Evolutionary conservation across 192 early-diverging fungal genomes (phyloP), one percentile per base, ranked within the genome.

Genomic region (Linnemannia hyalina): DNA sequence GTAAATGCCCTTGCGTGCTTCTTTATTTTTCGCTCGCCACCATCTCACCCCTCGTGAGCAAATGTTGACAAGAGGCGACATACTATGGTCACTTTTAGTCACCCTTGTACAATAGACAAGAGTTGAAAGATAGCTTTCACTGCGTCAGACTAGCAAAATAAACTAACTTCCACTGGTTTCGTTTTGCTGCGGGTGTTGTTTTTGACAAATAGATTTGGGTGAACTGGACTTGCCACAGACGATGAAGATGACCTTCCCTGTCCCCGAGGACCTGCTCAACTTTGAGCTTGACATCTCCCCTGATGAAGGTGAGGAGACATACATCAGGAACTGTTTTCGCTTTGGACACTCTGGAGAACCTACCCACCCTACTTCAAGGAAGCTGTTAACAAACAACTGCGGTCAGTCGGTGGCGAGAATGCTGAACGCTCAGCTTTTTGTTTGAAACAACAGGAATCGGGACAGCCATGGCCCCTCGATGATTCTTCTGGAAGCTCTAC

Each of bases 261-360:
- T 96, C 81, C 89, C 96, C 23, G 88, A 94, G 70, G 94, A 98
- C 88, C 88, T 97, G 44, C 94, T 97, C 78, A 92, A 96, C 82
- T 98, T 98, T 87, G 89, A 91, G 16, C 87, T 99, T 35, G 92
- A 90, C 9, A 97, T 98, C 88, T 91, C 90, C 23, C 98, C 98
- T 26, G 94, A 98, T 83, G 96, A 96, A 88, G 96, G 96, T 95
- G 88, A 83, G 76, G 42, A 79, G 60, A 65, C 63, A 54, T 16
- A 46, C n/a, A 47, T 16, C 70, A 60, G 79, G 79, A 80, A 7
- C 70, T 32, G 13, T 11, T 32, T 4, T 26, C 11, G 3, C 26
- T 11, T 26, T 32, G 29, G 29, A 65, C 29, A 15, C 1, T 9
- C 60, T 29, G 26, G 60, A 29, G 23, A 32, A 65, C 29, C 11